Percentiles rank a stretch among this genome's conserved stretches.
Conservation (phyloP, 2,329 filamentous ascomycete genomes). For the Tolypocladium paradoxum region DNA sequence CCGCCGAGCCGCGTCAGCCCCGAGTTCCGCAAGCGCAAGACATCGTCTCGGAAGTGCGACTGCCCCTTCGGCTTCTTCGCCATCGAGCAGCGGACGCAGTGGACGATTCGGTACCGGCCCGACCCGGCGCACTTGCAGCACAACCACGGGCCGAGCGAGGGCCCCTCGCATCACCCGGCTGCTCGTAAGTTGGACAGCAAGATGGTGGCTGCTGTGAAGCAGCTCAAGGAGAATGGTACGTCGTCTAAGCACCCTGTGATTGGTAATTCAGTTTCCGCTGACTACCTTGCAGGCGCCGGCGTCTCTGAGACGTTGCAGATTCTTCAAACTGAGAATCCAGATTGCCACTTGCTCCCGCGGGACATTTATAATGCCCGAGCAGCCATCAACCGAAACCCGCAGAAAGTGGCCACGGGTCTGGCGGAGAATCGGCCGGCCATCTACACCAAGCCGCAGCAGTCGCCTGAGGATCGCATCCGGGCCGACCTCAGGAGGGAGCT, state of each 20-base stretch:
- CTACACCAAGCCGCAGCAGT: slow-evolving; percentile 54
- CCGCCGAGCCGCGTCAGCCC: slow-evolving; percentile 51
- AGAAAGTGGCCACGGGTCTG: slow-evolving; percentile 47
- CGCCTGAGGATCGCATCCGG: slow-evolving; percentile 52
- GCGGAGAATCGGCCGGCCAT: slow-evolving; percentile 53
- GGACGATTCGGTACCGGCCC: slow-evolving; percentile 55
- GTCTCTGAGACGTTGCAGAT: slow-evolving; percentile 58
- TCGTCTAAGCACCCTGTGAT: slow-evolving; percentile 6
- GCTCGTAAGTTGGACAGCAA: slow-evolving; percentile 56
- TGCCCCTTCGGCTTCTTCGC: slow-evolving; percentile 62
- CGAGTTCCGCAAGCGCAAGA: slow-evolving; percentile 54
- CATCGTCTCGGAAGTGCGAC: slow-evolving; percentile 58
- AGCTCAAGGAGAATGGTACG: slow-evolving; percentile 55
- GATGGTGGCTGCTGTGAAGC: slow-evolving; percentile 57
- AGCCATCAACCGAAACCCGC: slow-evolving; percentile 54
- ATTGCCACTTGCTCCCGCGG: slow-evolving; percentile 50
- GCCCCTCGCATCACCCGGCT: slow-evolving; percentile 54
- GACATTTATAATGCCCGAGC: slow-evolving; percentile 60
- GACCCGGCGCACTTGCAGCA: slow-evolving; percentile 46
- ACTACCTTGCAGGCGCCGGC: slow-evolving; percentile 39
- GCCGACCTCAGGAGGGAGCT: slow-evolving; percentile 51
- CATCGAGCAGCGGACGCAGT: slow-evolving; percentile 56
- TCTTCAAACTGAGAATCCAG: slow-evolving; percentile 51
- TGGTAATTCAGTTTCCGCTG: slow-evolving; percentile 3
- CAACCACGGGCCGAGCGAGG: slow-evolving; percentile 57